Evolutionary conservation across 2,329 filamentous ascomycete genomes (phyloP).

Genomic region (Ophioceras dolichostomum): DNA sequence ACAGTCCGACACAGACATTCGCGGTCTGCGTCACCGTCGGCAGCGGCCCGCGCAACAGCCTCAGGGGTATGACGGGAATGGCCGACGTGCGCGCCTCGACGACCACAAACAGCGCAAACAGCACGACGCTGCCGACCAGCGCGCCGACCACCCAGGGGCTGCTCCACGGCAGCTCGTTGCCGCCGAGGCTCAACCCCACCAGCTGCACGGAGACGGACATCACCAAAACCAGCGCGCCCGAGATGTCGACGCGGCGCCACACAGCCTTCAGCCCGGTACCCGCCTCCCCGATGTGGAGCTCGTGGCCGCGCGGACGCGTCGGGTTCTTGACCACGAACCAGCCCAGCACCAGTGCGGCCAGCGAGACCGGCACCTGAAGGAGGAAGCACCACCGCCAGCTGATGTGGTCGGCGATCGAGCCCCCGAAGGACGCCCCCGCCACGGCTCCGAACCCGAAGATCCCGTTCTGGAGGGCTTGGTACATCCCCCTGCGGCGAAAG

Average conservation of each 20-base stretch:
- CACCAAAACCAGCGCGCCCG: constrained; percentile 43
- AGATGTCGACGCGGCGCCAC: constrained; percentile 45
- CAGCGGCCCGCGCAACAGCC: constrained; percentile 42
- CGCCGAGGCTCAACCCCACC: constrained; percentile 40
- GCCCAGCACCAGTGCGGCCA: constrained; percentile 40
- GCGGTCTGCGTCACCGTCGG: constrained; percentile 42
- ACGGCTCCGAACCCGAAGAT: constrained; percentile 51
- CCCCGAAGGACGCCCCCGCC: constrained; percentile 51
- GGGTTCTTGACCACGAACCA: constrained; percentile 38
- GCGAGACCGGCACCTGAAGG: constrained; percentile 47
- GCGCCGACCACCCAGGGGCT: constrained; percentile 33
- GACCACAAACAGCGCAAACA: constrained; percentile 30
- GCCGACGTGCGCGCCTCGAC: constrained; percentile 37
- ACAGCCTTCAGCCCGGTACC: constrained; percentile 20
- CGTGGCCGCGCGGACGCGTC: neutral
- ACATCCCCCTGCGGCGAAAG: constrained; percentile 41
- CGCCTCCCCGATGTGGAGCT: constrained; percentile 7
- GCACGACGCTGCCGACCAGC: constrained; percentile 26
- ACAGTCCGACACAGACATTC: constrained; percentile 48
- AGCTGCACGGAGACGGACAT: constrained; percentile 45
- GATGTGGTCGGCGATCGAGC: constrained; percentile 48
- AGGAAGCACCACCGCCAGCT: constrained; percentile 60
- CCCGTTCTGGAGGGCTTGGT: constrained; percentile 48
- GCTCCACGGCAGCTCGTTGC: constrained; percentile 40
- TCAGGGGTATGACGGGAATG: constrained; percentile 40